Base-by-base conservation (phyloP, 768 basidiomycete species). In the Termitomyces sp. region DNA sequence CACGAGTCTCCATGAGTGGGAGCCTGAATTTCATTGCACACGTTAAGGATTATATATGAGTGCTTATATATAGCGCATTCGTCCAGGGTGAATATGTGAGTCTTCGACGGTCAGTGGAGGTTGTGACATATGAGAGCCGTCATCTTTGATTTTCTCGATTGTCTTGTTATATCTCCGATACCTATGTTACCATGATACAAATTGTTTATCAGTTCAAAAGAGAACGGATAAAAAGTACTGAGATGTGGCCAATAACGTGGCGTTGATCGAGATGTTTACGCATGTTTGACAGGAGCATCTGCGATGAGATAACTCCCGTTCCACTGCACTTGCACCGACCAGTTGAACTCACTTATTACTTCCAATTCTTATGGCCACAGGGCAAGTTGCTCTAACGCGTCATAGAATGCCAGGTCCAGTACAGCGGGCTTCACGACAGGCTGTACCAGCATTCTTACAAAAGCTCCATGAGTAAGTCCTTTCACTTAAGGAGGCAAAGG, bases 381-480 rank as follows among this genome's bases (percentile, higher is more conserved):
- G 64, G 45, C 65, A 68, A 31, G 56, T 65, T 7, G 58, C 63
- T 34, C 54, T 42, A 64, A 65, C 56, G 65, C 69, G 66, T 61
- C 72, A 59, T 63, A 68, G 30, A 60, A 54, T 69, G 22, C 69
- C 67, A 9, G 65, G 68, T 47, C 49, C 72, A 66, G 59, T 70
- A 71, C 72, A 71, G 42, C 75, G 73, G 58, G 61, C 74, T 2
- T 67, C 76, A 12, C 66, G 76, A 50, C 76, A 76, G 61, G 71
- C 73, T 18, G 74, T 79, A 1, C 93, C 95, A 3, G 89, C 90
- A 0, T 97, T 97, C 69, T 79, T 97, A 15, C 92, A 95, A 73
- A 98, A 98, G 73, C 81, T 98, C 36, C 95, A 88, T 73, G 89
- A 89, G 94, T 95, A 57, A 63, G 88, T 82, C 51, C 56, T 59